phyloP scores from a whole-genome alignment of 2,329 filamentous ascomycete species.

The Balansia obtecta region DNA sequence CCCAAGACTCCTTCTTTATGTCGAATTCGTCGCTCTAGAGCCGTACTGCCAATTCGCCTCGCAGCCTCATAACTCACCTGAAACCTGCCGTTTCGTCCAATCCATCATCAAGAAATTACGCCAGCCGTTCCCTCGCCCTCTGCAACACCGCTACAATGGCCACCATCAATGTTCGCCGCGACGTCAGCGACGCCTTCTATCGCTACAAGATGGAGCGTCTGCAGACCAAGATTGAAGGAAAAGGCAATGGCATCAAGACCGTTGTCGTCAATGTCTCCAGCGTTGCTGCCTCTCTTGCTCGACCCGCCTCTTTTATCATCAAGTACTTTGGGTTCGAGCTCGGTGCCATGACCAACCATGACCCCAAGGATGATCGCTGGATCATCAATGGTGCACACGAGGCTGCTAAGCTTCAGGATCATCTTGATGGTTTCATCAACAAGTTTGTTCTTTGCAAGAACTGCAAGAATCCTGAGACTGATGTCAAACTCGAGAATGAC shows the following conservation, averaged over 20 bases:
- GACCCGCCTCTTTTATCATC: conserved; percentile 90
- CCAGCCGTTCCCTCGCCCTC: conserved; percentile 7
- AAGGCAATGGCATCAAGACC: conserved; percentile 98
- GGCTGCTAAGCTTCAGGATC: conserved; percentile 88
- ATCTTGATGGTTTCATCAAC: conserved; percentile 95
- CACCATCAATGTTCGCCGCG: conserved; percentile 95
- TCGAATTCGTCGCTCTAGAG: conserved; percentile 19
- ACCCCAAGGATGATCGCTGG: conserved; percentile 95
- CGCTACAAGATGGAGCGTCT: conserved; percentile 99
- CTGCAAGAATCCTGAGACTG: conserved; percentile 99
- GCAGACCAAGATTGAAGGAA: conserved; percentile 98
- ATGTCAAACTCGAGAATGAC: conserved; percentile 87
- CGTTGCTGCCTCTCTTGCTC: conserved; percentile 82
- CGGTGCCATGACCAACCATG: conserved; percentile 95
- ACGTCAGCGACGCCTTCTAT: conserved; percentile 98
- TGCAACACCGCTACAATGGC: conserved; percentile 58
- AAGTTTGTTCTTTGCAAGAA: conserved; percentile 99
- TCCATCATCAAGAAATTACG: not conserved
- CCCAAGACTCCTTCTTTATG: conserved; percentile 21
- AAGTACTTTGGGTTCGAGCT: conserved; percentile 99
- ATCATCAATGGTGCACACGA: conserved; percentile 99
- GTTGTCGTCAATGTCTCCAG: conserved; percentile 95
- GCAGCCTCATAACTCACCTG: conserved; percentile 8
- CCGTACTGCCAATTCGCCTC: conserved; percentile 8
- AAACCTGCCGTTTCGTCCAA: not conserved